phyloP scores from a whole-genome alignment of 306 rosid genomes.

The Vigna radiata region DNA sequence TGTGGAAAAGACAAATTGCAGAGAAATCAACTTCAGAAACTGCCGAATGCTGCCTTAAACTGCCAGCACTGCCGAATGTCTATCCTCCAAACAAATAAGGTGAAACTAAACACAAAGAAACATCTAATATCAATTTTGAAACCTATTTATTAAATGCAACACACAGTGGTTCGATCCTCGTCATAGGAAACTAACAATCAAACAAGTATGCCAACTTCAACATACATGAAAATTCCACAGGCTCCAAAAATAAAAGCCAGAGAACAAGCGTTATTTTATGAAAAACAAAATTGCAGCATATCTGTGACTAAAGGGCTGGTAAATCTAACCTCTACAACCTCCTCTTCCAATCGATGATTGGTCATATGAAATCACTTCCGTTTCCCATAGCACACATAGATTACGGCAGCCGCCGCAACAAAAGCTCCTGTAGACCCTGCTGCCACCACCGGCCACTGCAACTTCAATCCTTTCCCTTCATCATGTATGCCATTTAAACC shows the following conservation, averaged over 20 bases:
- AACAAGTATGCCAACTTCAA: constrained; percentile 52
- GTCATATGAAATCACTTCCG: constrained; percentile 54
- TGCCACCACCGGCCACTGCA: constrained; percentile 70
- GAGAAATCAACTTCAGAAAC: constrained; percentile 1
- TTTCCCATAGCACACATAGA: constrained; percentile 56
- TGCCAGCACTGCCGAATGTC: not conserved
- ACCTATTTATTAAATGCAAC: constrained; percentile 41
- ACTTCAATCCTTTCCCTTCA: constrained; percentile 53
- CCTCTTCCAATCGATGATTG: constrained; percentile 31
- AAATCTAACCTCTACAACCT: constrained; percentile 62
- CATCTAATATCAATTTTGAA: constrained; percentile 21
- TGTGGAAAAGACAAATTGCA: constrained; percentile 5
- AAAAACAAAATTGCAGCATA: constrained; percentile 75
- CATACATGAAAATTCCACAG: constrained; percentile 45
- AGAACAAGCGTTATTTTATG: constrained; percentile 46
- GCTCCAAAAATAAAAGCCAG: constrained; percentile 57
- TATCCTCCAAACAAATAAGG: constrained; percentile 10
- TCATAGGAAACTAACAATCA: constrained; percentile 50
- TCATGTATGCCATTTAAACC: constrained; percentile 50
- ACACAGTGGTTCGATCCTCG: constrained; percentile 42
- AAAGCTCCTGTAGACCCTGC: constrained; percentile 76
- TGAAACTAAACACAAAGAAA: constrained; percentile 5
- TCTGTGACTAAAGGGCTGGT: constrained; percentile 35
- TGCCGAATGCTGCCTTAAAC: not conserved
- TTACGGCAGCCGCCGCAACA: constrained; percentile 55